Percentiles rank a stretch among this genome's conserved stretches.
These are phyloP conservation scores for Amphirosellinia nigrospora DNA, from an alignment of 495 filamentous ascomycete species.

Conservation along the genomic window DNA sequence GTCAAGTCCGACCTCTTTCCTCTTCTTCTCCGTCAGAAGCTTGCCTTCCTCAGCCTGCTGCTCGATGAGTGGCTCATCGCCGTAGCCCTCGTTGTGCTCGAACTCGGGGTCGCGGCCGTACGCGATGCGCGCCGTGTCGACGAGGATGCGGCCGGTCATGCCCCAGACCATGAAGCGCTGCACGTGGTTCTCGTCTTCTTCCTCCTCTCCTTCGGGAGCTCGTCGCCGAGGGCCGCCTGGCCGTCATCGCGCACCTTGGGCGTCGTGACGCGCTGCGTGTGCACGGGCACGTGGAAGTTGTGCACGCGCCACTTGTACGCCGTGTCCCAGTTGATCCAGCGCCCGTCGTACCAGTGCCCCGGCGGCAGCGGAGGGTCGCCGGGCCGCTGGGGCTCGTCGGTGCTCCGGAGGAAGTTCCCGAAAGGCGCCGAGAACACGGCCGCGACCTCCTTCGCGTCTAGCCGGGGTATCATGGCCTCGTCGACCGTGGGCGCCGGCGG, in stretches of 20 bases:
- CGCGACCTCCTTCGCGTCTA: conserved; percentile 86
- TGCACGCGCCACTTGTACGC: conserved; percentile 73
- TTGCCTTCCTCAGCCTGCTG: conserved; percentile 61
- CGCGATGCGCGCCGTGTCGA: conserved; percentile 84
- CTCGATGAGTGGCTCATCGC: conserved; percentile 79
- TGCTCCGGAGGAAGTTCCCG: conserved; percentile 66
- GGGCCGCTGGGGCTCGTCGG: conserved; percentile 50
- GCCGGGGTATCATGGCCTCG: conserved; percentile 72
- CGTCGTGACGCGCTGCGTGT: conserved; percentile 63
- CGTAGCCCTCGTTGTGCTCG: conserved; percentile 77
- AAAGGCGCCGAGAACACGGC: conserved; percentile 90
- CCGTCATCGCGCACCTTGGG: conserved; percentile 48
- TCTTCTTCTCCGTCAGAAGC: conserved; percentile 62
- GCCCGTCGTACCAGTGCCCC: conserved; percentile 71
- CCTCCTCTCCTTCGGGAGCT: conserved; percentile 37
- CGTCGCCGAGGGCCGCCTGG: conserved; percentile 39
- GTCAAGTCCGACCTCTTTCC: conserved; percentile 52
- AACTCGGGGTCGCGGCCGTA: conserved; percentile 84
- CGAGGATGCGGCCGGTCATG: conserved; percentile 87
- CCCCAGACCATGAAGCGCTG: conserved; percentile 82
- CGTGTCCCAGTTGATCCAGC: conserved; percentile 70
- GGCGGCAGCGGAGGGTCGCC: conserved; percentile 48
- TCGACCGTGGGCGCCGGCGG: conserved; percentile 61
- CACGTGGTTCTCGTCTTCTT: conserved; percentile 49
- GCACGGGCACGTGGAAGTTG: conserved; percentile 84